Percentiles rank a stretch among this genome's conserved stretches.
These are phyloP conservation scores for Fusarium sulawesiense DNA, from an alignment of 2,329 filamentous ascomycete species.

Conservation along the genomic window DNA sequence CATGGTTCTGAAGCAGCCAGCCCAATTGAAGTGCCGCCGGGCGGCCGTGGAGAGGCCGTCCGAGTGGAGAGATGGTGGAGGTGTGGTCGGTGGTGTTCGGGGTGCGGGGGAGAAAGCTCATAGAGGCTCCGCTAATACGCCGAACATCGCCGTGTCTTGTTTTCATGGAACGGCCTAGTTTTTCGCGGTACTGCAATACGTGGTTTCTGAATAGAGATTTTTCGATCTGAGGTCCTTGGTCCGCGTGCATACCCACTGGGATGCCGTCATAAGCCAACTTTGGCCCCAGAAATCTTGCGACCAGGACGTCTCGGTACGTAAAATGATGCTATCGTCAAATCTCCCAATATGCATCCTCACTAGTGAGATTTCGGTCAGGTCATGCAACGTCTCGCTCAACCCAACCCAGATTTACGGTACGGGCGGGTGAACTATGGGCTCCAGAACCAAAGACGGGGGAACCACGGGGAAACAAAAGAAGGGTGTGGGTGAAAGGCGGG, in stretches of 20 bases:
- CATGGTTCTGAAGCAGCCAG: constrained; percentile 26
- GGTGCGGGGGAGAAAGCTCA: constrained; percentile 43
- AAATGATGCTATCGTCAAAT: constrained; percentile 31
- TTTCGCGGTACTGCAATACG: not conserved
- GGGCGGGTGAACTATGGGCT: constrained; percentile 26
- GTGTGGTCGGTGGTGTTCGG: constrained; percentile 36
- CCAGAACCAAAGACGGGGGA: constrained; percentile 29
- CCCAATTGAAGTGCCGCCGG: constrained; percentile 36
- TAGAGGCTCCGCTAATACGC: constrained; percentile 47
- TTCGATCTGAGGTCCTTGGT: constrained; percentile 22
- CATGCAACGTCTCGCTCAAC: constrained; percentile 38
- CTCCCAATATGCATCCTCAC: constrained; percentile 6
- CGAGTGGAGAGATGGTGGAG: constrained; percentile 37
- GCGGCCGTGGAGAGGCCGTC: constrained; percentile 39
- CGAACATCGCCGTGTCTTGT: constrained; percentile 38
- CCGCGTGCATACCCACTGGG: constrained; percentile 18
- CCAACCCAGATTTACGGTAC: constrained; percentile 38
- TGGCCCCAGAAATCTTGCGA: constrained; percentile 12
- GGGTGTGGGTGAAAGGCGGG: constrained; percentile 39
- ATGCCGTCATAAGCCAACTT: constrained; percentile 36
- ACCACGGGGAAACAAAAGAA: constrained; percentile 27
- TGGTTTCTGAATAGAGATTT: constrained; percentile 1
- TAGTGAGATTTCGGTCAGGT: constrained; percentile 38
- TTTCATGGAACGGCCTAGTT: constrained; percentile 28
- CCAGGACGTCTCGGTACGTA: not conserved